Percentiles rank a stretch among this genome's conserved stretches.
Evolutionary conservation across 192 early-diverging fungal species (phyloP).

Genomic region (Entomortierella chlamydospora): DNA sequence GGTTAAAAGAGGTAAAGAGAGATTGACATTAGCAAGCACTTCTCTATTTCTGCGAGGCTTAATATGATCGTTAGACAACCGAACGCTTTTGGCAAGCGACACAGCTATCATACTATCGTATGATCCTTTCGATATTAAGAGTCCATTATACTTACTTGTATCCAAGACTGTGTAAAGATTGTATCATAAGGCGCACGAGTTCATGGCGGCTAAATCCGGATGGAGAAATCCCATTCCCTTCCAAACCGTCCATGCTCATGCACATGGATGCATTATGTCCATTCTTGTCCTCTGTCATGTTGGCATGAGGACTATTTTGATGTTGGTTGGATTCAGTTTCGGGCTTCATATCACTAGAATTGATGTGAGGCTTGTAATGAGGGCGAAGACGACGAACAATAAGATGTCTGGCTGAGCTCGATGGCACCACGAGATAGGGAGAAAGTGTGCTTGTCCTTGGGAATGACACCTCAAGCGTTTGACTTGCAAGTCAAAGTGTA

Average conservation of each 20-base stretch:
- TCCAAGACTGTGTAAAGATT: slow-evolving; percentile 86
- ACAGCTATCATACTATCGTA: too few relatives aligned
- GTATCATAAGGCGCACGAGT: slow-evolving; percentile 89
- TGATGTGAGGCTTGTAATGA: neutral
- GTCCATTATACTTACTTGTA: slow-evolving; percentile 68
- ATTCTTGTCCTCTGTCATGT: slow-evolving; percentile 19
- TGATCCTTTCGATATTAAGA: neutral
- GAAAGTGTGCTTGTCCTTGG: neutral
- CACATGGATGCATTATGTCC: slow-evolving; percentile 7
- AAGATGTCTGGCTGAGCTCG: slow-evolving; percentile 12
- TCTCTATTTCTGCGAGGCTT: too few relatives aligned
- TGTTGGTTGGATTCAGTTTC: slow-evolving; percentile 17
- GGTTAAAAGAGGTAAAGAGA: neutral
- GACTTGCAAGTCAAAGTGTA: slow-evolving; percentile 29
- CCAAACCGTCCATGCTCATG: slow-evolving; percentile 15
- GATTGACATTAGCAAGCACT: neutral
- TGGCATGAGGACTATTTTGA: neutral
- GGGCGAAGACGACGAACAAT: neutral
- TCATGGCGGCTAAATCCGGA: slow-evolving; percentile 66
- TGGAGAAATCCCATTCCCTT: slow-evolving; percentile 13
- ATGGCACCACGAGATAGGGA: neutral
- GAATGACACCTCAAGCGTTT: slow-evolving; percentile 12
- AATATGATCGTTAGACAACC: too few relatives aligned
- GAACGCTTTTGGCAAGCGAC: too few relatives aligned
- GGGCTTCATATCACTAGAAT: slow-evolving; percentile 28